Percentiles rank a stretch among this genome's conserved stretches.
These are phyloP conservation scores for Pugionium cornutum DNA, from an alignment of 345 rosid genomes.

Conservation along the genomic window DNA sequence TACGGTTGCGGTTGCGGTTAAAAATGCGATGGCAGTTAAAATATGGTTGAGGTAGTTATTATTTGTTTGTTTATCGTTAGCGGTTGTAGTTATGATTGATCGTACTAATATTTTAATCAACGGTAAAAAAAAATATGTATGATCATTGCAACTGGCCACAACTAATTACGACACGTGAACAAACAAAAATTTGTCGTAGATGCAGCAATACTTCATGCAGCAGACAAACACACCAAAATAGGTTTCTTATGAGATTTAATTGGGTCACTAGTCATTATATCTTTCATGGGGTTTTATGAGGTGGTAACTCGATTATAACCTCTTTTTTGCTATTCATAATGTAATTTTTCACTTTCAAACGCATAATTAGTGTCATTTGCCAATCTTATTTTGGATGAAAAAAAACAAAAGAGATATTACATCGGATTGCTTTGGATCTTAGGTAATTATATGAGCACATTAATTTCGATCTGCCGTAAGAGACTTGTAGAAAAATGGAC, in stretches of 20 bases:
- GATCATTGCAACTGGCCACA: too few relatives aligned
- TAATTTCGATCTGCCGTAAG: not conserved
- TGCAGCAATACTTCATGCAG: too few relatives aligned
- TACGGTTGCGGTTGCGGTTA: too few relatives aligned
- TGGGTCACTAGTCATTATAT: not conserved
- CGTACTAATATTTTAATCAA: too few relatives aligned
- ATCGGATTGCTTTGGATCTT: not conserved
- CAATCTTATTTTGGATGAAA: not conserved
- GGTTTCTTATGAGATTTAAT: not conserved
- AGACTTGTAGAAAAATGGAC: not conserved
- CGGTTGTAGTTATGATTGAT: too few relatives aligned
- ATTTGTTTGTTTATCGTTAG: too few relatives aligned
- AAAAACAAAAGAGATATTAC: not conserved
- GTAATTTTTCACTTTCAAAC: not conserved
- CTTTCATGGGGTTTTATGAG: constrained; percentile 3
- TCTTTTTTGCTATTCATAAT: constrained; percentile 14
- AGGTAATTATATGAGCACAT: not conserved
- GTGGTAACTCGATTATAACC: not conserved
- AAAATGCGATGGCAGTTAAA: too few relatives aligned
- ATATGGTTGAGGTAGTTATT: too few relatives aligned
- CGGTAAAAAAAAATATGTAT: too few relatives aligned
- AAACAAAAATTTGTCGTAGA: too few relatives aligned
- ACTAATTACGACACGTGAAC: too few relatives aligned
- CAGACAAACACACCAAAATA: too few relatives aligned
- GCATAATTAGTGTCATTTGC: not conserved